Evolutionary conservation across 2,329 filamentous ascomycete species (phyloP).

Genomic region (Cadophora gregata): DNA sequence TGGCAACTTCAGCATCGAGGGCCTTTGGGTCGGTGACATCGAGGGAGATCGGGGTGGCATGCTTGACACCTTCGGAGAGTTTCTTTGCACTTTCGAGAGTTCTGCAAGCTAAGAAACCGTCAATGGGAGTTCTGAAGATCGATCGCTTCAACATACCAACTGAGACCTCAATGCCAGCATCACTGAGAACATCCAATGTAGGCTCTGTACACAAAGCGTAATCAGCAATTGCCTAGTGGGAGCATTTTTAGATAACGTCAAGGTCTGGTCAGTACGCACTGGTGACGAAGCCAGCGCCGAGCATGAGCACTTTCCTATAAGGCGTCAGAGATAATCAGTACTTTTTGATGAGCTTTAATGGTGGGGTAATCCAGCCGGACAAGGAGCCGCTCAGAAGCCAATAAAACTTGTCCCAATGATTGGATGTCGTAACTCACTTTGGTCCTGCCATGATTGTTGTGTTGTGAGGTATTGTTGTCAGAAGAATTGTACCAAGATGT

Average conservation of each 20-base stretch:
- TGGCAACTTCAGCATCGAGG: constrained; percentile 79
- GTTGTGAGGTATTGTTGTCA: constrained; percentile 1
- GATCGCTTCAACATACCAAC: constrained; percentile 52
- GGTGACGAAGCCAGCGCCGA: constrained; percentile 60
- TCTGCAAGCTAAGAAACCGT: constrained; percentile 70
- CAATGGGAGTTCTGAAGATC: constrained; percentile 19
- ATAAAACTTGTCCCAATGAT: neutral
- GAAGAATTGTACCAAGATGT: neutral
- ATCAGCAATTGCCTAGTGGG: neutral
- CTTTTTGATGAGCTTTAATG: neutral
- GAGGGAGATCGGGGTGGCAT: constrained; percentile 78
- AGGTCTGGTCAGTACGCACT: constrained; percentile 33
- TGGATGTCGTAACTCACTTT: constrained; percentile 30
- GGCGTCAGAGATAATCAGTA: neutral
- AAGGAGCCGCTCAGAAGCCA: neutral
- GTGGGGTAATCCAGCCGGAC: neutral
- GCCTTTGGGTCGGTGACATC: constrained; percentile 80
- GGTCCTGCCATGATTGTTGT: constrained; percentile 35
- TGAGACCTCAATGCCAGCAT: constrained; percentile 61
- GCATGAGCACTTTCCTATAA: constrained; percentile 51
- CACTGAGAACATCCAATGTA: constrained; percentile 63
- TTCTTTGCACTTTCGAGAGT: constrained; percentile 79
- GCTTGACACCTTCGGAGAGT: constrained; percentile 73
- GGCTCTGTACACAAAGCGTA: constrained; percentile 42
- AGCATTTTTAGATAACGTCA: neutral